Evolutionary conservation across 2,329 filamentous ascomycete genomes (phyloP).

Genomic region (Aspergillus oerlinghausenensis): DNA sequence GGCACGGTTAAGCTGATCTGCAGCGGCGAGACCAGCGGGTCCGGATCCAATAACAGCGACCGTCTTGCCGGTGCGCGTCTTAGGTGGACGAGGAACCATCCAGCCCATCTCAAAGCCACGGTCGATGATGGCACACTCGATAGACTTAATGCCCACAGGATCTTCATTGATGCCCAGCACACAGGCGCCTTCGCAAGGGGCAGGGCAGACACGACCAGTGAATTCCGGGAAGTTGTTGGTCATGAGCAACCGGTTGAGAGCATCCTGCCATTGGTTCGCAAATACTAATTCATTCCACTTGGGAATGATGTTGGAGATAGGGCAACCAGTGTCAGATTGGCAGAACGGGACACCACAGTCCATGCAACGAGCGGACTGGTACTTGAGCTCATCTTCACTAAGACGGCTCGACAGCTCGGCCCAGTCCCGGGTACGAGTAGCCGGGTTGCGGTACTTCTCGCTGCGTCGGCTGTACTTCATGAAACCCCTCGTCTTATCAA

Average conservation of each 20-base stretch:
- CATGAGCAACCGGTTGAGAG: slow-evolving; percentile 84
- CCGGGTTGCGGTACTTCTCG: slow-evolving; percentile 85
- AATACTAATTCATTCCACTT: slow-evolving; percentile 84
- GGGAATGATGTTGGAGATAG: slow-evolving; percentile 95
- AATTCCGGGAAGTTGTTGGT: slow-evolving; percentile 99
- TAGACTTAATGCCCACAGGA: slow-evolving; percentile 95
- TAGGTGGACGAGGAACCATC: slow-evolving; percentile 81
- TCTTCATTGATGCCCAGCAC: slow-evolving; percentile 96
- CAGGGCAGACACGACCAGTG: slow-evolving; percentile 92
- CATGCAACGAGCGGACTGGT: slow-evolving; percentile 95
- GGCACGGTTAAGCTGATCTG: slow-evolving; percentile 90
- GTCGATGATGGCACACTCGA: slow-evolving; percentile 96
- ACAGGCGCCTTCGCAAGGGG: slow-evolving; percentile 93
- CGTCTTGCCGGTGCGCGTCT: slow-evolving; percentile 79
- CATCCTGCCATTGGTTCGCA: slow-evolving; percentile 81
- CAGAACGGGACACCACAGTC: slow-evolving; percentile 98
- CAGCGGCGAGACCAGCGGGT: slow-evolving; percentile 81
- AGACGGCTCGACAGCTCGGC: slow-evolving; percentile 82
- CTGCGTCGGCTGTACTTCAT: slow-evolving; percentile 93
- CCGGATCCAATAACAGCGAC: slow-evolving; percentile 89
- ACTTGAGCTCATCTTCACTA: slow-evolving; percentile 92
- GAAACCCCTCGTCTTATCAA: slow-evolving; percentile 97
- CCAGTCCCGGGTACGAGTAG: slow-evolving; percentile 87
- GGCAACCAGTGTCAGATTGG: slow-evolving; percentile 91
- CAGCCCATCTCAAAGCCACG: slow-evolving; percentile 97